Conservation (phyloP, 2,329 filamentous ascomycete species). For the Diaporthe nobilis region DNA sequence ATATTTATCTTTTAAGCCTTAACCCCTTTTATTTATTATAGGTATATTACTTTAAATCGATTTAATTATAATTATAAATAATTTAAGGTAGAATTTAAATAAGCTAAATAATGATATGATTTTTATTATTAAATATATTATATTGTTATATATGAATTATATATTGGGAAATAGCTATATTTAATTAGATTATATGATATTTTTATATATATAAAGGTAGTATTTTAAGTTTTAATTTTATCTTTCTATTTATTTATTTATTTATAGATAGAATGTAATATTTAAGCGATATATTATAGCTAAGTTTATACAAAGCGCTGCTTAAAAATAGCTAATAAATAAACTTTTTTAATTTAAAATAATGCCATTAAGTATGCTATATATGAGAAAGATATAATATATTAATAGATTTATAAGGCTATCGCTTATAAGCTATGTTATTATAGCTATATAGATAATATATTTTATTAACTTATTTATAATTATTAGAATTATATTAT, state of each 20-base stretch:
- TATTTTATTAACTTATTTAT: constrained; percentile 16
- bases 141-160: neutral
- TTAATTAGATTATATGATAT: neutral
- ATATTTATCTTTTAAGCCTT: too few species aligned
- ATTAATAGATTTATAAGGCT: too few species aligned
- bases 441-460: neutral
- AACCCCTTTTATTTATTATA: neutral
- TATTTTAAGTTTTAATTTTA: neutral
- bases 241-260: constrained; percentile 2
- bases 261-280: neutral
- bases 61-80: too few species aligned
- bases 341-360: too few species aligned
- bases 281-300: neutral
- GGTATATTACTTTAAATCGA: neutral
- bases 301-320: too few species aligned
- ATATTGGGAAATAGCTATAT: neutral
- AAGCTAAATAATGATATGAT: too few species aligned
- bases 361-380: too few species aligned
- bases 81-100: too few species aligned
- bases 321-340: too few species aligned
- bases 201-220: neutral
- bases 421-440: neutral
- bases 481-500: constrained; percentile 1
- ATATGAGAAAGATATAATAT: too few species aligned
- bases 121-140: neutral